Conservation (phyloP, 768 basidiomycete genomes). For the Boletus bicolor region DNA sequence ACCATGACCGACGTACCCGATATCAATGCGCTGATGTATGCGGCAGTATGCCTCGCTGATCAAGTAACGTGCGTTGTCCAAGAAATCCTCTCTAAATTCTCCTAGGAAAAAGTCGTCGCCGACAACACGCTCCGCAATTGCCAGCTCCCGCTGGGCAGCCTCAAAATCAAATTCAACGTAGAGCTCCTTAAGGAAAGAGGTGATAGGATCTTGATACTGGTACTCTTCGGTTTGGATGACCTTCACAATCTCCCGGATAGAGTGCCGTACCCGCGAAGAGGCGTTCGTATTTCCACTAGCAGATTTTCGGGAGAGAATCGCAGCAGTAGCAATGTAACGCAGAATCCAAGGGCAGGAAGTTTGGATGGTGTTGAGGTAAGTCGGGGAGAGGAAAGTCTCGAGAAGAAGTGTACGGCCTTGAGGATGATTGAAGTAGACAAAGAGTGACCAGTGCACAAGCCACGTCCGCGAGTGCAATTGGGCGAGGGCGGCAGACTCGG, state of each 20-base stretch:
- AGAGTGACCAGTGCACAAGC: conserved; percentile 97
- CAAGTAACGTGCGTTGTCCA: conserved; percentile 94
- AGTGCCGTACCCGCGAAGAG: conserved; percentile 77
- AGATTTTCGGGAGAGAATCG: conserved; percentile 85
- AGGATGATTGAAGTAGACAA: conserved; percentile 97
- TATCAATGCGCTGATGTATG: conserved; percentile 92
- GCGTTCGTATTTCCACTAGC: conserved; percentile 44
- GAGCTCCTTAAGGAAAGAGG: conserved; percentile 88
- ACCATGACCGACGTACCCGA: conserved; percentile 49
- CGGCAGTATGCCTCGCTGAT: conserved; percentile 97
- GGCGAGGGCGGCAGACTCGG: conserved; percentile 68
- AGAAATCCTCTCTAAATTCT: conserved; percentile 88
- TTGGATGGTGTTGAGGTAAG: conserved; percentile 98
- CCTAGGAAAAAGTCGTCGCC: conserved; percentile 92
- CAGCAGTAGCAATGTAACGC: conserved; percentile 90
- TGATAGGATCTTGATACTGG: conserved; percentile 93
- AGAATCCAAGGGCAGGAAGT: conserved; percentile 93
- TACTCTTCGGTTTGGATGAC: conserved; percentile 95
- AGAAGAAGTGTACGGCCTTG: conserved; percentile 89
- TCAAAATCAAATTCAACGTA: conserved; percentile 97
- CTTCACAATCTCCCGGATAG: conserved; percentile 88
- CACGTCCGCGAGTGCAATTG: conserved; percentile 95
- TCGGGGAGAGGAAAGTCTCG: conserved; percentile 94
- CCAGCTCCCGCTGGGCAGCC: conserved; percentile 81
- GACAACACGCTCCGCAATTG: conserved; percentile 76